phyloP scores from a whole-genome alignment of 352 stramenopile species.

The Phytophthora kernoviae region DNA sequence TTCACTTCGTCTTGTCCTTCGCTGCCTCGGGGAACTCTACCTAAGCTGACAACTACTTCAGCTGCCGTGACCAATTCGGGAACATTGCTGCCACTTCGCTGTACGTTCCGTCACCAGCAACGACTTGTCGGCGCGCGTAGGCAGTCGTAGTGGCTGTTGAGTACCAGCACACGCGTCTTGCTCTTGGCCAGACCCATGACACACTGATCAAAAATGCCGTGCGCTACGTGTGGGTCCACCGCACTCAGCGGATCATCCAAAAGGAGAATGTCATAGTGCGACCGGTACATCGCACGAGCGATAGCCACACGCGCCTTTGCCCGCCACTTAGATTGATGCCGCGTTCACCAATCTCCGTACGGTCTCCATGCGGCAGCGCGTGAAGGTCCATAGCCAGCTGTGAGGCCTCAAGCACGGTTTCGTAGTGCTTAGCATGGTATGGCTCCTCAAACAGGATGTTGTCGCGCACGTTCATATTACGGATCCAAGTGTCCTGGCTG shows the following conservation, averaged over 20 bases:
- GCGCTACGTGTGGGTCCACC: conserved; percentile 38
- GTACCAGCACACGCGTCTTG: conserved; percentile 83
- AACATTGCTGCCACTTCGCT: conserved; percentile 18
- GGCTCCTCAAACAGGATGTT: conserved; percentile 39
- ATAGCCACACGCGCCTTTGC: conserved; percentile 87
- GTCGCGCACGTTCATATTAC: conserved; percentile 84
- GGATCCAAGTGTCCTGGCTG: conserved; percentile 91
- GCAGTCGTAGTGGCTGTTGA: conserved; percentile 43
- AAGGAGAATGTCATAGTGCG: conserved; percentile 89
- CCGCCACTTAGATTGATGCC: conserved; percentile 93
- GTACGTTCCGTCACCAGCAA: conserved; percentile 33
- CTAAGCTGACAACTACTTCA: background rate
- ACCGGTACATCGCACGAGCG: conserved; percentile 90
- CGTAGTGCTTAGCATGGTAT: conserved; percentile 23
- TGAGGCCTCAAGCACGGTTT: conserved; percentile 65
- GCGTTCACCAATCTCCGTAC: conserved; percentile 93
- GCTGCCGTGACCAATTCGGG: conserved; percentile 7
- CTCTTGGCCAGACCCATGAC: conserved; percentile 21
- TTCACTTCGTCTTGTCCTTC: background rate
- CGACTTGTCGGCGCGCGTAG: conserved; percentile 21
- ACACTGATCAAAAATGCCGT: conserved; percentile 40
- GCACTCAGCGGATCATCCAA: conserved; percentile 85
- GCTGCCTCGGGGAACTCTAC: no score
- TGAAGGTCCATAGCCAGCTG: conserved; percentile 82
- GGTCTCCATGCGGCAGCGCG: conserved; percentile 83